phyloP scores from a whole-genome alignment of 192 early-diverging fungal species.

The Lobosporangium transversale region DNA sequence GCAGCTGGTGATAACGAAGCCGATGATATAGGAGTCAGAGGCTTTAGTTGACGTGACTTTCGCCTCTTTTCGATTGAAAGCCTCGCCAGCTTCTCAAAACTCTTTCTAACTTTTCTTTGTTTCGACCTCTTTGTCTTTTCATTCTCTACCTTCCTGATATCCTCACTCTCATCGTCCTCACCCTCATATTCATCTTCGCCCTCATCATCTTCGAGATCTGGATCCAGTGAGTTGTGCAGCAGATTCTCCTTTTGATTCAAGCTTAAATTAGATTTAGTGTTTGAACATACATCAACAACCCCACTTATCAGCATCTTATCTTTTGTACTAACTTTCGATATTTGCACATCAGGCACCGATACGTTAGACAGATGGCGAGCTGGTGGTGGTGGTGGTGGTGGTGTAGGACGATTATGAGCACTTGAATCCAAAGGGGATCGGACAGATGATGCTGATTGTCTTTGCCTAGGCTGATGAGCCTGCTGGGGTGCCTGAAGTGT shows the following conservation, averaged over 20 bases:
- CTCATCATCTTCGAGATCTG: not conserved
- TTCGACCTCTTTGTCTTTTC: slow-evolving; percentile 4
- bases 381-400: slow-evolving; percentile 9
- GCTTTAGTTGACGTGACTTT: slow-evolving; percentile 34
- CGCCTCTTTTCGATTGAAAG: slow-evolving; percentile 31
- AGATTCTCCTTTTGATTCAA: too few species aligned
- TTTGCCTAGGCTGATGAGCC: slow-evolving; percentile 36
- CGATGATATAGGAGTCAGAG: slow-evolving; percentile 17
- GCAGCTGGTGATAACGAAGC: not conserved
- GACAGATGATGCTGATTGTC: slow-evolving; percentile 14
- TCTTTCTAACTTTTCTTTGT: slow-evolving; percentile 37
- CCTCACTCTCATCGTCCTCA: slow-evolving; percentile 14
- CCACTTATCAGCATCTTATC: too few species aligned
- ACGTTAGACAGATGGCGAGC: slow-evolving; percentile 5
- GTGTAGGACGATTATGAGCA: slow-evolving; percentile 14
- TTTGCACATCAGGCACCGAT: too few species aligned
- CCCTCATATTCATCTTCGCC: not conserved
- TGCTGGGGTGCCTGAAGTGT: slow-evolving; percentile 38
- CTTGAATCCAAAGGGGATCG: slow-evolving; percentile 8
- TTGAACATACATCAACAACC: too few species aligned
- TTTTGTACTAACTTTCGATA: too few species aligned
- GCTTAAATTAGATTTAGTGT: too few species aligned
- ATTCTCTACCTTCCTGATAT: not conserved
- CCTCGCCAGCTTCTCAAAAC: slow-evolving; percentile 41
- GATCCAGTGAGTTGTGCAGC: not conserved